phyloP scores from a whole-genome alignment of 73 alveolate genomes.

The Paramecium tetraurelia region DNA sequence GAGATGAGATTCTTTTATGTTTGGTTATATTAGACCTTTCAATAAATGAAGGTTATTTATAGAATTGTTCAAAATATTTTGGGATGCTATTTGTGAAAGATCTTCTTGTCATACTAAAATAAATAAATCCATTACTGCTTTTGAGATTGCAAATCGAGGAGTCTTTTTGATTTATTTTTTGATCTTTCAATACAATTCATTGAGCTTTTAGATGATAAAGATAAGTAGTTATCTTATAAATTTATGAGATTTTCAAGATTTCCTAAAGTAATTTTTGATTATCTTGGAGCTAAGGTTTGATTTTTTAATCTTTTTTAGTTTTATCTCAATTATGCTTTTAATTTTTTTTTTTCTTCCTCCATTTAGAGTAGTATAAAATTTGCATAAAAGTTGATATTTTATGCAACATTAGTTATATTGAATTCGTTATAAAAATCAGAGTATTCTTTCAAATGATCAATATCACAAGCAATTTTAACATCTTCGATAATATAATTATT shows the following conservation, averaged over 20 bases:
- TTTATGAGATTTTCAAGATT: neutral
- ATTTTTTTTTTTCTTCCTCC: neutral
- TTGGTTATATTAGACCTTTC: neutral
- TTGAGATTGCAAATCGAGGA: neutral
- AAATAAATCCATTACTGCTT: neutral
- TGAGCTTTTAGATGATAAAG: neutral
- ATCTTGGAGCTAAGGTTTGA: neutral
- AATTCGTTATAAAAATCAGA: constrained; percentile 5
- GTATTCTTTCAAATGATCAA: neutral
- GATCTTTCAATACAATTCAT: neutral
- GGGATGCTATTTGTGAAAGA: neutral
- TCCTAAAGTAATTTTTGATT: neutral
- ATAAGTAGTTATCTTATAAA: neutral
- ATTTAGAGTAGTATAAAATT: neutral
- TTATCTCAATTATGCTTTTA: neutral
- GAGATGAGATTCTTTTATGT: neutral
- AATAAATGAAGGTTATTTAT: neutral
- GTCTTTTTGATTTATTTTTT: neutral
- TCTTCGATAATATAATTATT: neutral
- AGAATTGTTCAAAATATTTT: neutral
- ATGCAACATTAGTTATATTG: neutral
- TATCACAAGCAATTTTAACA: constrained; percentile 4
- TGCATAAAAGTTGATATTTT: neutral
- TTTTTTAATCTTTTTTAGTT: neutral
- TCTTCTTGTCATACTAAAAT: neutral